Evolutionary conservation across 192 early-diverging fungal species (phyloP), one percentile per base, ranked within the genome.

Genomic region (Entomortierella chlamydospora): DNA sequence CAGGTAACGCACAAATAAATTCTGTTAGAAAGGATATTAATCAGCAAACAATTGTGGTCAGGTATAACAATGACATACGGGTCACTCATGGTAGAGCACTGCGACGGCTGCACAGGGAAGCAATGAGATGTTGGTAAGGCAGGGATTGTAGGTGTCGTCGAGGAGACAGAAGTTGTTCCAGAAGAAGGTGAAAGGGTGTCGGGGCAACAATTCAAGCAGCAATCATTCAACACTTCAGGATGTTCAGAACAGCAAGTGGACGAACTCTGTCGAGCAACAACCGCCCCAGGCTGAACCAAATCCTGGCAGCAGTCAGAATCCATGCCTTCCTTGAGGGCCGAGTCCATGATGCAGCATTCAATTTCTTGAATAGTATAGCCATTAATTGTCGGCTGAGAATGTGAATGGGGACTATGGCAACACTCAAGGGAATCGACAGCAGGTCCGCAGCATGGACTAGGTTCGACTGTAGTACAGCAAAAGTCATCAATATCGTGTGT

Each of bases 271-370:
- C 51, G 13, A 34, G 26, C 15, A 34, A 55, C 20, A 0, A 65
- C 42, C 10, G 57, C 39, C 18, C 74, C 67, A 1, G 63, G 61
- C 41, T 29, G 68, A 17, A 62, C 20, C 20, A 78, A 61, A 17
- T 78, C 73, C 67, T 78, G 73, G 39, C 76, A 79, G 29, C 76
- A 79, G 11, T 70, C 68, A 6, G 67, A 64, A 15, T 79, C 76
- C 57, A 79, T 66, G 23, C 68, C 76, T 20, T 79, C 76, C 43
- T 79, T 68, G 42, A 37, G 51, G 31, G 57, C 68, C 6, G 64
- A 58, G 17, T 79, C 76, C 8, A 70, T 64, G 50, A 64, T 70
- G 39, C 76, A 79, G 25, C 76, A 79, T 37, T 79, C 76, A 50
- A 65, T 52, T 13, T 79, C 68, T 37, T 69, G 54, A 0, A 70